These are phyloP conservation scores for Acacia pycnantha DNA, from an alignment of 331 rosid genomes.

Conservation along the genomic window DNA sequence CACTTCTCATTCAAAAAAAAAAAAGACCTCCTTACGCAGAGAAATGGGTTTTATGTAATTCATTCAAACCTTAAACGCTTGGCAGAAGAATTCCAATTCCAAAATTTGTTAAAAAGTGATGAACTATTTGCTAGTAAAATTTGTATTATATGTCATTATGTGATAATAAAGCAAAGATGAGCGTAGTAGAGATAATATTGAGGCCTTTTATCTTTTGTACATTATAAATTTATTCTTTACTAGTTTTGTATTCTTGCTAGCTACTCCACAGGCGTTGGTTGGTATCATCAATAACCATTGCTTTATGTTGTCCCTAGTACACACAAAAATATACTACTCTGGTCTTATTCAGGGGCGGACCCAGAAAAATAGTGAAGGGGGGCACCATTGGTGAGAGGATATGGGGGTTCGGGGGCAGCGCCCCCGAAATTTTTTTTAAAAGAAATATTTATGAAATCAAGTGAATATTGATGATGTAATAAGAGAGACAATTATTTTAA, in stretches of 20 bases:
- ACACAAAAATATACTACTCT: neutral
- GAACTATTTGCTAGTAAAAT: neutral
- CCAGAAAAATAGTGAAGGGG: too few relatives aligned
- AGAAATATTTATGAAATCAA: too few relatives aligned
- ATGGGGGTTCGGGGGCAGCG: too few relatives aligned
- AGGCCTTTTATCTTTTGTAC: neutral
- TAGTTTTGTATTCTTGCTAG: neutral
- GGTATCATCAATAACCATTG: neutral
- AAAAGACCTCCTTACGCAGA: neutral
- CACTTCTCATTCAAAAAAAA: neutral
- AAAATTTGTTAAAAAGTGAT: neutral
- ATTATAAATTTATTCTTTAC: neutral
- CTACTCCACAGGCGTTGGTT: neutral
- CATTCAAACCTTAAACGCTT: neutral
- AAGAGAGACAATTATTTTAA: too few relatives aligned
- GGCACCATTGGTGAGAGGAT: too few relatives aligned
- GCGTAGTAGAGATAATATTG: neutral
- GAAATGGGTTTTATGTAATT: neutral
- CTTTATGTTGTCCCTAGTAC: neutral
- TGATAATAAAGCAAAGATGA: neutral
- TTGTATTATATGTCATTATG: neutral
- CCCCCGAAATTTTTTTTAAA: too few relatives aligned
- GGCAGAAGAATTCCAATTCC: neutral
- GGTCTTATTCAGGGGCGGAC: too few relatives aligned
- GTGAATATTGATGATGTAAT: too few relatives aligned